Base-by-base conservation (phyloP, 2,329 filamentous ascomycete genomes). In the Calonectria hongkongensis region DNA sequence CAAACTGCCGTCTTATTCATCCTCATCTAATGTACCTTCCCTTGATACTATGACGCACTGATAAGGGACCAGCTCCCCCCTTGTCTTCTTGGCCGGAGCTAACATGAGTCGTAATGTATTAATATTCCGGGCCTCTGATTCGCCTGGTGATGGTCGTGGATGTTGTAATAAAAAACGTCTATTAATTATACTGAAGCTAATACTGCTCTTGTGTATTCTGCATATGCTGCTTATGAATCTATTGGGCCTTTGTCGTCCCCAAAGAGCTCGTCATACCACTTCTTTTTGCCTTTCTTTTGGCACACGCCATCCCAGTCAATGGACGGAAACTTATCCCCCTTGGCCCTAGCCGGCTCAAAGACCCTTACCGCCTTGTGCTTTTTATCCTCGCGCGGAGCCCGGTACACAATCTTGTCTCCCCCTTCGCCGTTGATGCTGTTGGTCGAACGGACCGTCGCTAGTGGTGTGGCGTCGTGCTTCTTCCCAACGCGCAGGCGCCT, bases 251-350 rank as follows among this genome's bases (percentile, higher is more conserved):
- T 78, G 3, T 69, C 73, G 41, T 85, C 83, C 2, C 78, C 80
- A 73, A 85, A 84, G 0, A 85, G 62, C 67, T 81, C 79, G 13
- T 83, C 79, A 36, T 83, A 75, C 83, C 83, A 85, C 27, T 66
- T 73, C 10, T 60, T 60, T 60, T 66, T 75, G 27, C 71, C 69
- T 5, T 77, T 78, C 62, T 78, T 81, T 65, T 84, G 82, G 66
- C 83, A 85, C 3, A 85, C 75, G 5, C 73, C 81, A 30, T 84
- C 80, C 83, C 83, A 85, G 1, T 62, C 67, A 28, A 83, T 77
- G 1, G 78, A 68, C 16, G 68, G 30, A 27, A 82, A 82, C 33
- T 71, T 77, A 30, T 68, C 73, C 4, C 54, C 69, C 8, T 56
- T 28, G 25, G 71, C 50, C 16, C 63, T 63, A 1, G 63, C 67